Evolutionary conservation across 768 basidiomycete genomes (phyloP), one percentile per base, ranked within the genome.

Genomic region (Termitomyces bulborhizus): DNA sequence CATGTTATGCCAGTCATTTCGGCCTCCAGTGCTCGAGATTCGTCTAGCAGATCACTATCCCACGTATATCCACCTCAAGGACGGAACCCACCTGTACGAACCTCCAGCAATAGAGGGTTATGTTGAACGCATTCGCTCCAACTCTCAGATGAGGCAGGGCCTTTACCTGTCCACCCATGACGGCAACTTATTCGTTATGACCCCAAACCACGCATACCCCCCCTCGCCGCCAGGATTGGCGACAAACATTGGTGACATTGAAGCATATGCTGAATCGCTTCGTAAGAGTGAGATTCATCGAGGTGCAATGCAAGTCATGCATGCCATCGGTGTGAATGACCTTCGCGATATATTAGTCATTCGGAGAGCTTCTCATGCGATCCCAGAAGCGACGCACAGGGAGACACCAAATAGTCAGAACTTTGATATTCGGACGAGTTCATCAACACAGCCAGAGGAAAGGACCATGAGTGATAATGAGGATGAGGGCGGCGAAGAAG

Each of bases 51-150:
- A 84, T 50, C 95, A 98, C 67, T 76, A 72, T 24, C 80, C 85
- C 4, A 79, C 67, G 15, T 65, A 66, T 53, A 60, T 81, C 46
- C 73, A 73, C 59, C 62, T 77, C n/a, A 74, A 70, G 59, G 68
- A 76, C 68, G 73, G 73, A 65, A 73, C 68, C 70, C 63, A 71
- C 37, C 64, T 94, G 16, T 69, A 79, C 34, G 91, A 95, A 62
- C 95, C 95, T 1, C 84, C 86, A 0, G 80, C 83, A 0, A 74
- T 96, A 46, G 95, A 98, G 69, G 95, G 95, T 2, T 97, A 90
- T 69, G 72, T 95, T 42, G 81, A 89, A 57, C 84, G 85, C 46
- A 77, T 90, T 62, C 78, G 75, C 58, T 77, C 82, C 2, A 83
- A 80, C 60, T 73, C 80, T 18, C 80, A 83, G 57, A 65, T 68